Evolutionary conservation across 179 eudicot species (phyloP).

Genomic region (Silene coronaria): DNA sequence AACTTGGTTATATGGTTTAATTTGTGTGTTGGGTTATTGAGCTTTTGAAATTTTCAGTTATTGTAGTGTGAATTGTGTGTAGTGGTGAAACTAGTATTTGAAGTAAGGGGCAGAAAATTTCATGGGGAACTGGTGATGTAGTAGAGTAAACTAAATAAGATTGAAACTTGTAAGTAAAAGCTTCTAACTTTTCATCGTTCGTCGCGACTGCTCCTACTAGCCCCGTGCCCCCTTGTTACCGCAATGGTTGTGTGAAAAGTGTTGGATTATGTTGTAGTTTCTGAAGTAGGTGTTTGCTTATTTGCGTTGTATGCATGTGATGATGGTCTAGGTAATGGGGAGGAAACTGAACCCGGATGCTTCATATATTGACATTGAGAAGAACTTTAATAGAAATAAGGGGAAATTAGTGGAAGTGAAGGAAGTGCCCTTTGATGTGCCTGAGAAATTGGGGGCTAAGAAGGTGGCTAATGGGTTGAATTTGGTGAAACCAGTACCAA

Average conservation of each 20-base stretch:
- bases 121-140: too few species aligned
- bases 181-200: too few species aligned
- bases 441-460: slow-evolving; percentile 33
- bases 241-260: neutral
- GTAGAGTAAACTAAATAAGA: too few species aligned
- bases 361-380: slow-evolving; percentile 69
- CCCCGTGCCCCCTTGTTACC: neutral
- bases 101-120: too few species aligned
- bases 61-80: neutral
- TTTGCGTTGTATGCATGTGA: slow-evolving; percentile 3
- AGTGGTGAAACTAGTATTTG: neutral
- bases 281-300: neutral
- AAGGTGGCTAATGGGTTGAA: slow-evolving; percentile 44
- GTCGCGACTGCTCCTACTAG: neutral
- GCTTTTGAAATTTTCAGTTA: neutral
- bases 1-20: neutral
- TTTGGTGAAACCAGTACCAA: slow-evolving; percentile 71
- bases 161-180: too few species aligned
- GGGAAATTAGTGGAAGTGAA: slow-evolving; percentile 57
- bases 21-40: neutral
- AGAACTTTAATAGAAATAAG: slow-evolving; percentile 52
- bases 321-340: slow-evolving; percentile 62
- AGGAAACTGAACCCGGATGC: slow-evolving; percentile 64
- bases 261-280: neutral
- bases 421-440: slow-evolving; percentile 74